Evolutionary conservation across 2,329 filamentous ascomycete species (phyloP), one percentile per base, ranked within the genome.

Genomic region (Rhinocladiella mackenziei): DNA sequence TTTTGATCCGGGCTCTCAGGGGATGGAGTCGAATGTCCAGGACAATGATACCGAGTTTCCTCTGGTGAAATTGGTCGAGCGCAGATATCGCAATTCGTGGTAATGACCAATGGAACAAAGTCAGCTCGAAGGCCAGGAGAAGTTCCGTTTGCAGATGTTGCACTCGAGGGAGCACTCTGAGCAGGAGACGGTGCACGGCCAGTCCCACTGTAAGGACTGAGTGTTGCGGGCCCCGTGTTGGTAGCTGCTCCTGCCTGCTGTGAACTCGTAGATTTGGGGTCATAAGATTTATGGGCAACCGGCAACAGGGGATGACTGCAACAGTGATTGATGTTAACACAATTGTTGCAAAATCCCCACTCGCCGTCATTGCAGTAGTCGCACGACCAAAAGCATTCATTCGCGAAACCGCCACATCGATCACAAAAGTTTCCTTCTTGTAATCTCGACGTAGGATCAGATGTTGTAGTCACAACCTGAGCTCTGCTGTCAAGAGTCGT

Each of bases 271-370:
- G 30, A 18, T 17, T 34, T 37, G 23, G 50, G 43, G 15, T 45
- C 58, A 54, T 59, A 60, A 53, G 67, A 60, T 54, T 70, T 69
- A 54, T 88, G 83, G 1, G 81, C 78, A 32, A 94, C 70, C 0
- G 89, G 87, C 1, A 94, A 70, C 1, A 97, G 72, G 5, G 84
- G 75, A 60, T 97, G 91, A 0, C 82, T 85, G 65, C 91, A 97
- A 48, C 81, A 84, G 48, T 76, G 75, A 11, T 87, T 89, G 62
- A 83, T 81, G 47, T 91, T 89, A 20, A 95, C 87, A 55, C 91
- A 97, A 48, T 75, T 70, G 57, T 89, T 88, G 66, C 91, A 97
- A 62, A 87, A 96, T 0, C 91, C 91, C 89, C 89, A 97, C 60
- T 94, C 89, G 4, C 88, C 91, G 51, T 92, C 81, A 57, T 95